These are phyloP conservation scores for Stephania japonica DNA, from an alignment of 164 flowering plant genomes.

Conservation along the genomic window DNA sequence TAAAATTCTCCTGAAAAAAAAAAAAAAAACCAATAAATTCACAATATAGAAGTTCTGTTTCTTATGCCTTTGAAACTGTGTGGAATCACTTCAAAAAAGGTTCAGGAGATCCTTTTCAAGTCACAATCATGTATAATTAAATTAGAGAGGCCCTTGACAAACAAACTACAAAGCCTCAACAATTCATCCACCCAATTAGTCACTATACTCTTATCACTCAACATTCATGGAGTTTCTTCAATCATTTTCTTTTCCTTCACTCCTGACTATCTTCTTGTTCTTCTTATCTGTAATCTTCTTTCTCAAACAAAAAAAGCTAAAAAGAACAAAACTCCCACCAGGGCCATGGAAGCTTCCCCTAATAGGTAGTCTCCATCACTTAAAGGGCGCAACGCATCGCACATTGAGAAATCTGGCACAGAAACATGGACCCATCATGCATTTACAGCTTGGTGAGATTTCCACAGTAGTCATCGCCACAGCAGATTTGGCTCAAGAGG, in stretches of 20 bases:
- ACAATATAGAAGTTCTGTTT: too few species aligned
- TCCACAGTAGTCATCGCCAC: constrained; percentile 21
- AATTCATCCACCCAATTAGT: too few species aligned
- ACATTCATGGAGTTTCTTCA: not conserved
- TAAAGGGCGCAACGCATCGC: constrained; percentile 19
- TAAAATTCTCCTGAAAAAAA: too few species aligned
- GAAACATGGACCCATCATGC: constrained; percentile 27
- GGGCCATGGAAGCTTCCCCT: constrained; percentile 26
- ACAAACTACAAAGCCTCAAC: too few species aligned
- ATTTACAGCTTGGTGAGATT: constrained; percentile 26
- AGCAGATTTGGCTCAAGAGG: constrained; percentile 19
- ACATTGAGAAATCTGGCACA: constrained; percentile 19
- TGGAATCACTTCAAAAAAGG: too few species aligned
- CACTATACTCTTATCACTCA: not conserved
- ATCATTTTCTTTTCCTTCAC: not conserved
- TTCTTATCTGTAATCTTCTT: not conserved
- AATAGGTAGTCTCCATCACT: constrained; percentile 27
- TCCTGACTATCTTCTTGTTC: constrained; percentile 9
- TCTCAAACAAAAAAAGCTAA: constrained; percentile 4
- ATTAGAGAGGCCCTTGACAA: too few species aligned
- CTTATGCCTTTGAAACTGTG: too few species aligned
- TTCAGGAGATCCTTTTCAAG: too few species aligned
- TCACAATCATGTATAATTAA: too few species aligned
- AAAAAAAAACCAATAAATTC: too few species aligned
- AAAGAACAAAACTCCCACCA: constrained; percentile 14